A percentile compares a stretch with the other conserved stretches of the same genome.
These are phyloP conservation scores for Kwoniella bestiolae DNA, from an alignment of 768 basidiomycete species.

Conservation along the genomic window DNA sequence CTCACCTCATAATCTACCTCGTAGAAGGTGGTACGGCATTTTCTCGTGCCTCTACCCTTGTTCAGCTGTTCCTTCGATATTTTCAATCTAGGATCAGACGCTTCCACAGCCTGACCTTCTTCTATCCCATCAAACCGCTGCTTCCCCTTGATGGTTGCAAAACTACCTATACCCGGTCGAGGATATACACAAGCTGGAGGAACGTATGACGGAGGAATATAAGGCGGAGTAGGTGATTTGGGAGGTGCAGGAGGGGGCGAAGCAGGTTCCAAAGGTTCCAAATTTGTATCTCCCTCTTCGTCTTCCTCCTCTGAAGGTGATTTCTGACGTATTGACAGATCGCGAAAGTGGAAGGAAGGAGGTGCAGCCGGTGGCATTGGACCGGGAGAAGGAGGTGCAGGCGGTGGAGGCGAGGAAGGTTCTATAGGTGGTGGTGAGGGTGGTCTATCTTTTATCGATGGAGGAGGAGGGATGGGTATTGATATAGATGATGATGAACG, in stretches of 20 bases:
- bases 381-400: constrained; percentile 27
- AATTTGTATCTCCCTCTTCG: constrained; percentile 16
- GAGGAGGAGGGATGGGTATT: constrained; percentile 17
- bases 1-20: constrained; percentile 51
- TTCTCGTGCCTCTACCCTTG: constrained; percentile 37
- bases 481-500: background rate
- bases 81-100: constrained; percentile 36
- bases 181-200: constrained; percentile 26
- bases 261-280: constrained; percentile 21
- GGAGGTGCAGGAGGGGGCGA: constrained; percentile 7
- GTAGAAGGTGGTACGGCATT: constrained; percentile 38
- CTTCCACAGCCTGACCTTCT: constrained; percentile 15
- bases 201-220: constrained; percentile 36
- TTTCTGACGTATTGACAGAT: constrained; percentile 26
- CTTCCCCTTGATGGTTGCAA: constrained; percentile 13
- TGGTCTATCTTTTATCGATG: constrained; percentile 1
- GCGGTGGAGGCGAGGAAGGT: constrained; percentile 27
- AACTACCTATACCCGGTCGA: constrained; percentile 32
- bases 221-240: constrained; percentile 26
- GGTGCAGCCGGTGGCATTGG: constrained; percentile 21
- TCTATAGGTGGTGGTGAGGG: constrained; percentile 37
- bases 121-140: constrained; percentile 35
- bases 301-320: constrained; percentile 24
- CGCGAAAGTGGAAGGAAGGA: constrained; percentile 54
- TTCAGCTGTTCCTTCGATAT: constrained; percentile 17